Percentiles rank a stretch among this genome's conserved stretches.
Evolutionary conservation across 1,139 yeast genomes (phyloP).

Genomic region (Blastobotrys raffinosifermentans): DNA sequence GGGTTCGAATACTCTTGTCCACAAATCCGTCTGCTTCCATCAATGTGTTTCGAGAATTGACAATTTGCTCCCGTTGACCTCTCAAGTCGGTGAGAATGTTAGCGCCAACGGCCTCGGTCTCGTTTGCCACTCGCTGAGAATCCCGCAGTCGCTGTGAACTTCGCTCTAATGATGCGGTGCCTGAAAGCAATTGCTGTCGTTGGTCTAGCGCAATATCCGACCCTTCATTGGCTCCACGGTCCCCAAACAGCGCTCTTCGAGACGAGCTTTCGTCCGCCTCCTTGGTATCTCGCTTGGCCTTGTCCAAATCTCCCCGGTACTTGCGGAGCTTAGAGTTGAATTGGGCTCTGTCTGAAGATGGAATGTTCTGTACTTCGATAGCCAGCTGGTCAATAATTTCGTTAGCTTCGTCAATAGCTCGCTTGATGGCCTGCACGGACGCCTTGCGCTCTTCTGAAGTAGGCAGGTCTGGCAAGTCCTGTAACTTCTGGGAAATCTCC

Average conservation of each 20-base stretch:
- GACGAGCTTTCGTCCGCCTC: constrained; percentile 47
- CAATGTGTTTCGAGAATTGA: constrained; percentile 75
- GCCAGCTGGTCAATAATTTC: constrained; percentile 75
- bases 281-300: constrained; percentile 45
- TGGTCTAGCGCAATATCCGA: constrained; percentile 52
- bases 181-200: constrained; percentile 71
- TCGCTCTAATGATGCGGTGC: constrained; percentile 76
- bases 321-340: constrained; percentile 68
- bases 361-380: constrained; percentile 73
- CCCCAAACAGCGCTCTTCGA: constrained; percentile 63
- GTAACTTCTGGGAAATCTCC: constrained; percentile 62
- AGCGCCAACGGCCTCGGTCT: constrained; percentile 89
- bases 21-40: constrained; percentile 90
- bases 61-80: constrained; percentile 88
- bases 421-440: constrained; percentile 47
- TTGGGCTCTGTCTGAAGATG: constrained; percentile 61
- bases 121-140: constrained; percentile 84
- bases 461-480: constrained; percentile 47
- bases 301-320: constrained; percentile 56
- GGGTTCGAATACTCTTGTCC: constrained; percentile 79
- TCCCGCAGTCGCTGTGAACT: constrained; percentile 80
- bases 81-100: constrained; percentile 83
- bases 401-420: constrained; percentile 68
- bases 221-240: constrained; percentile 32
- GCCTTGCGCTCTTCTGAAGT: constrained; percentile 32